Conservation (phyloP, 129 eudicot species). For the Artemisia tridentata region DNA sequence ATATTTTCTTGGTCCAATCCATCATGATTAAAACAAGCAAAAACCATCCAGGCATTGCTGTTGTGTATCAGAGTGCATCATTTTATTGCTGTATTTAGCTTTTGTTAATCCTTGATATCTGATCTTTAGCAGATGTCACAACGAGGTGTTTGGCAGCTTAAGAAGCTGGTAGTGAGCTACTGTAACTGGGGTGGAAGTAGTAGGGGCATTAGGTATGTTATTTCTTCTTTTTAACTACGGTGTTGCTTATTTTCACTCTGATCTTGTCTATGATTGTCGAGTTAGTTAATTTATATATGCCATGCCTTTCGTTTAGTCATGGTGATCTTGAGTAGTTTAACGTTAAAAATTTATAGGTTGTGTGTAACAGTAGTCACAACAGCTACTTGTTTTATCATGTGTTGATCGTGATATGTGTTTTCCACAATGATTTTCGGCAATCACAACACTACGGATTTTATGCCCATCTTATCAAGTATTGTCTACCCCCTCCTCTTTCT, state of each 20-base stretch:
- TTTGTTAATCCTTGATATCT: background rate
- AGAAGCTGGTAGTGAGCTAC: constrained; percentile 71
- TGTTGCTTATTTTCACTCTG: background rate
- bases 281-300: background rate
- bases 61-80: constrained; percentile 2
- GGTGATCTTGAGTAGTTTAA: background rate
- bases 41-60: background rate
- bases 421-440: too few relatives aligned
- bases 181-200: constrained; percentile 95
- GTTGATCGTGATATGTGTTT: too few relatives aligned
- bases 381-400: too few relatives aligned
- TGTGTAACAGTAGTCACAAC: background rate
- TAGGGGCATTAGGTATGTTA: constrained; percentile 65
- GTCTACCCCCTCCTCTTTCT: too few relatives aligned
- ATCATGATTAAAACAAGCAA: background rate
- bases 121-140: constrained; percentile 52
- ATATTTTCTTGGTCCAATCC: too few relatives aligned
- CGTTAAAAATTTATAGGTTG: background rate
- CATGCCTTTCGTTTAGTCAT: background rate
- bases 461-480: too few relatives aligned
- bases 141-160: constrained; percentile 85
- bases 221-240: background rate
- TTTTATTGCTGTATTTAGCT: background rate
- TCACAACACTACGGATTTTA: too few relatives aligned
- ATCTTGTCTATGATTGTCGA: background rate